Percentiles rank a stretch among this genome's conserved stretches.
Evolutionary conservation across 2,329 filamentous ascomycete genomes (phyloP).

Genomic region (Hypoxylon sp.): DNA sequence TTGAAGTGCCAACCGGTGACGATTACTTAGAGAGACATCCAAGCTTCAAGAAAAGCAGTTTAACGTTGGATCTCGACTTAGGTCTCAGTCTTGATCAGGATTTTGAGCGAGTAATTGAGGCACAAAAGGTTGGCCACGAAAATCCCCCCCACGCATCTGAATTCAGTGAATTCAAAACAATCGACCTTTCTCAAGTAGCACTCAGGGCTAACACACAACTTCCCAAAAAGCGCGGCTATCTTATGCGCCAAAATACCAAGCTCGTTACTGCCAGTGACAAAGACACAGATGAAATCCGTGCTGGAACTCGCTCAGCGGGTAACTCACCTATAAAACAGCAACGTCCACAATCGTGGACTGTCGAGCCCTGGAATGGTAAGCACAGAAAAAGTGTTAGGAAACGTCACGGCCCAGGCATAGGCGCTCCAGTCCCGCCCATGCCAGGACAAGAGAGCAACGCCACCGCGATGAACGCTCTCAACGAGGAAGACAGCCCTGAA

Average conservation of each 20-base stretch:
- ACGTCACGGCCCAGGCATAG: constrained; percentile 62
- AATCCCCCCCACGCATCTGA: constrained; percentile 49
- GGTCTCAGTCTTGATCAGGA: constrained; percentile 91
- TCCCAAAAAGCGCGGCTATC: constrained; percentile 90
- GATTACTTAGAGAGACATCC: constrained; percentile 73
- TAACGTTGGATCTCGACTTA: constrained; percentile 85
- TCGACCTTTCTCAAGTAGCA: constrained; percentile 46
- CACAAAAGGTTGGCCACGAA: constrained; percentile 88
- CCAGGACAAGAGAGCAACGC: constrained; percentile 91
- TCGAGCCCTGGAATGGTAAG: constrained; percentile 96
- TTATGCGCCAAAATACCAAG: constrained; percentile 99
- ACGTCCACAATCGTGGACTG: constrained; percentile 93
- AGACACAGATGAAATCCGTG: constrained; percentile 69
- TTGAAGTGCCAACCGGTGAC: constrained; percentile 56
- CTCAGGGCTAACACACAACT: constrained; percentile 74
- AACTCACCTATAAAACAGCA: constrained; percentile 81
- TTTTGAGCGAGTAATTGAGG: constrained; percentile 94
- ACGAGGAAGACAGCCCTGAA: constrained; percentile 77
- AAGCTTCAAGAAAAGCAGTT: constrained; percentile 85
- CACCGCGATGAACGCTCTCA: constrained; percentile 73
- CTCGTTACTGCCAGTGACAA: constrained; percentile 93
- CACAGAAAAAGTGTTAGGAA: constrained; percentile 75
- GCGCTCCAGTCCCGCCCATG: constrained; percentile 82
- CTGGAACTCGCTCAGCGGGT: constrained; percentile 71
- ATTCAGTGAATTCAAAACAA: constrained; percentile 48